Conservation (phyloP, 306 rosid species). For the Ceratonia siliqua region DNA sequence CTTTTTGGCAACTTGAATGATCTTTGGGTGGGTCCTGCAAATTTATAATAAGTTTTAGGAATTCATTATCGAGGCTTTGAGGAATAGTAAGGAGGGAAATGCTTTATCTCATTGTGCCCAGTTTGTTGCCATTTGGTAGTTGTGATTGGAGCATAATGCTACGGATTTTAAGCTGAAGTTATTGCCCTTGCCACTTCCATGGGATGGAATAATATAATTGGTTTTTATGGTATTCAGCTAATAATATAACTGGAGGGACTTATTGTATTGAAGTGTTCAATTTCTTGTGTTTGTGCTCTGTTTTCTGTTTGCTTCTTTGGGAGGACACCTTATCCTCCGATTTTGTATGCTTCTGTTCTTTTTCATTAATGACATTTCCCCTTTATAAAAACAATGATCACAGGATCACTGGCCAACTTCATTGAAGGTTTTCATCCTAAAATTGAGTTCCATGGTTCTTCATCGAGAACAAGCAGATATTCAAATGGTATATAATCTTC, state of each 20-base stretch:
- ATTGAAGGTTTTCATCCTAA: constrained; percentile 54
- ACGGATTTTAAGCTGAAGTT: constrained; percentile 2
- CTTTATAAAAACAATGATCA: constrained; percentile 30
- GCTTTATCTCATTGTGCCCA: not conserved
- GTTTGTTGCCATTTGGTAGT: not conserved
- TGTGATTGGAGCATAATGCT: not conserved
- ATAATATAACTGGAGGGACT: not conserved
- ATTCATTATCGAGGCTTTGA: not conserved
- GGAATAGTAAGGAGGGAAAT: not conserved
- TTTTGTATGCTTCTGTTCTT: constrained; percentile 22
- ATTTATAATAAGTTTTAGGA: not conserved
- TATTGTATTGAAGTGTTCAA: not conserved
- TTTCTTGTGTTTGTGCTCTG: constrained; percentile 4
- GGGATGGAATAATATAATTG: constrained; percentile 10
- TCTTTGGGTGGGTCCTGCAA: not conserved
- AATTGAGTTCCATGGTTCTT: constrained; percentile 64
- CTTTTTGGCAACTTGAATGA: not conserved
- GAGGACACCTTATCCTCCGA: constrained; percentile 10
- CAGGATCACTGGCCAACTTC: constrained; percentile 88
- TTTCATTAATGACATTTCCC: constrained; percentile 15
- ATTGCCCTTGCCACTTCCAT: not conserved
- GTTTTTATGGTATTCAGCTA: not conserved
- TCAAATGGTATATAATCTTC: constrained; percentile 47
- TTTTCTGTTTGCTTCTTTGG: constrained; percentile 18
- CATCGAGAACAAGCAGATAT: constrained; percentile 65